Base-by-base conservation (phyloP, 495 filamentous ascomycete species). In the Extremus antarcticus region DNA sequence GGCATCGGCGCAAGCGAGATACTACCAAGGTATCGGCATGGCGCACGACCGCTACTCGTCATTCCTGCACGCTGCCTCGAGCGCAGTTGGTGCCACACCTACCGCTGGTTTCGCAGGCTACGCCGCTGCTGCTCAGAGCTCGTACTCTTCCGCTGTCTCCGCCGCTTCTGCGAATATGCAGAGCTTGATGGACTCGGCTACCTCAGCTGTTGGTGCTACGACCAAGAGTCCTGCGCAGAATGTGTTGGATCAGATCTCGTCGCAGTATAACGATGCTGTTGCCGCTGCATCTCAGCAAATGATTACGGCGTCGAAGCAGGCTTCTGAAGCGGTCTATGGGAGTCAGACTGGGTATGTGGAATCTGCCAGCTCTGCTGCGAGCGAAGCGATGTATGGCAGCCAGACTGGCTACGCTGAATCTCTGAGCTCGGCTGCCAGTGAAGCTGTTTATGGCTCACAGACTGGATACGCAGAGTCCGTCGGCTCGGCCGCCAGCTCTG, bases 21-120 rank as follows among this genome's bases (percentile, higher is more conserved):
- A 90, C 65, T 89, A 89, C 59, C 83, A 87, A 53, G 85, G 80
- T 10, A 59, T 90, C 51, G 87, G 87, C 16, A 59, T 88, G 20
- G 87, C 87, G 2, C 85, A 92, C 63, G 86, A 82, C 43, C 79
- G 80, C 19, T 90, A 88, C 61, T 80, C 84, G 10, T 80, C 83
- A 24, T 89, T 91, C 60, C 56, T 90, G 7, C 74, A 73, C 13
- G 80, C 84, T 9, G 86, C 84, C 21, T 85, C 82, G 20, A 76
- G 69, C 57, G 76, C 74, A 29, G 55, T 78, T 13, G 71, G 71
- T 32, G 70, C 70, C 8, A 70, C 67, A 22, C 75, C 78, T 2
- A 74, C 73, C 0, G 74, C 77, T n/a, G 64, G 59, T 4, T 61
- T 71, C 47, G 53, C 67, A 25, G 67, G 65, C n/a, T 55, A 55